Base-by-base conservation (phyloP, 176 grass and related monocot genomes). In the Oryza longistaminata region DNA sequence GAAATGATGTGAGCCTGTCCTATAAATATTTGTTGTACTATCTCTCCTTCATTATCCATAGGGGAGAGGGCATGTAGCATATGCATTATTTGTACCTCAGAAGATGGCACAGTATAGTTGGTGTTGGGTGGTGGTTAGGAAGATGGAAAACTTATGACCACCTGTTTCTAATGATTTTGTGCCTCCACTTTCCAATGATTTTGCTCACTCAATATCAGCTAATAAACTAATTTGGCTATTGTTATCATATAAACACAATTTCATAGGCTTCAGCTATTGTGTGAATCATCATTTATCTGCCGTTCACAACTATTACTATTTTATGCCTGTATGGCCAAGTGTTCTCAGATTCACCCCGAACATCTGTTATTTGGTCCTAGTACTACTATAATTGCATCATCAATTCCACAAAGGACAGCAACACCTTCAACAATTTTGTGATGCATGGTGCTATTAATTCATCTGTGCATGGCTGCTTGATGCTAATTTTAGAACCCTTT, bases 391-490 rank as follows among this genome's bases (percentile, higher is more conserved):
- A 64, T 40, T 33, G 26, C 21, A n/a, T 15, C 46, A 75, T 85
- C 39, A 69, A 21, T 81, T 85, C 29, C 77, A 65, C 27, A 64
- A 72, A 81, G 65, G 49, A 48, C 68, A 78, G 10, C 65, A 84
- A 34, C 8, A 82, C 70, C 12, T 34, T 64, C 29, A 79, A 12
- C 76, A 77, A 42, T 46, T 1, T 64, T 82, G 33, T 82, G 21
- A 29, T 66, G 52, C 65, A 71, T 74, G 55, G 40, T 60, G n/a
- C 9, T 39, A 58, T 26, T 17, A 68, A 48, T 80, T 84, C 14
- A 86, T 77, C 76, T 43, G 13, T 78, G 31, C 11, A 77, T 39
- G 64, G 27, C 17, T 84, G 19, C 61, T 87, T 73, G 62, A 26
- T 90, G 74, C 48, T 45, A 37, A 19, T 46, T 80, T 26, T 45